Percentiles rank a stretch among this genome's conserved stretches.
Conservation (phyloP, 768 basidiomycete species). For the Pleurotus djamor region DNA sequence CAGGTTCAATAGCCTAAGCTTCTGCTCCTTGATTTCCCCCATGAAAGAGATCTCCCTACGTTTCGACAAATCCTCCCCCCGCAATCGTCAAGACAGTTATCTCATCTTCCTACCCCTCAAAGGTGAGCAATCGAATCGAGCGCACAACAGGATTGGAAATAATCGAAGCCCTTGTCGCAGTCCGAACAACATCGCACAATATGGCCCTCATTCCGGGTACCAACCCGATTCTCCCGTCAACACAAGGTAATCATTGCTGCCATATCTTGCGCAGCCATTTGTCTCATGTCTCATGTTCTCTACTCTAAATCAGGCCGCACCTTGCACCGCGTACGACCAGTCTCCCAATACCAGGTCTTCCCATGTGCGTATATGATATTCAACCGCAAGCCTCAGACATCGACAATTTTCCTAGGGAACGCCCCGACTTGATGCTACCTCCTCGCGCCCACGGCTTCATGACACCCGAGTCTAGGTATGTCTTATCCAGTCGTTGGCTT, state of each 20-base stretch:
- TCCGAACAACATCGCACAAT: conserved; percentile 25
- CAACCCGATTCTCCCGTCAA: conserved; percentile 25
- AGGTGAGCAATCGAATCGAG: conserved; percentile 16
- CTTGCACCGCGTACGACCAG: no score
- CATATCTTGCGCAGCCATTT: conserved; percentile 8
- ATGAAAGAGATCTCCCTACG: neutral
- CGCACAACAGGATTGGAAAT: neutral
- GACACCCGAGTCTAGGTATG: conserved; percentile 48
- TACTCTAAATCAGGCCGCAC: no score
- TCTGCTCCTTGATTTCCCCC: neutral
- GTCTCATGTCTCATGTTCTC: neutral
- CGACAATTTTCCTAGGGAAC: conserved; percentile 11
- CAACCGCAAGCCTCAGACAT: neutral
- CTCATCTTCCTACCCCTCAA: conserved; percentile 35
- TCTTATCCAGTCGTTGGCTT: neutral
- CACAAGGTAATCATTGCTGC: conserved; percentile 14
- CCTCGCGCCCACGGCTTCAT: conserved; percentile 30
- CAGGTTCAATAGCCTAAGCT: neutral
- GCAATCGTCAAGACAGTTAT: conserved; percentile 22
- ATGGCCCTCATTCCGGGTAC: conserved; percentile 15
- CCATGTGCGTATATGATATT: neutral
- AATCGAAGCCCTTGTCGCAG: conserved; percentile 11
- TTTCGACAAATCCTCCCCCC: conserved; percentile 12
- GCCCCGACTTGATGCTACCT: conserved; percentile 17
- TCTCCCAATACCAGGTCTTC: no score